Evolutionary conservation across 441 rosid species (phyloP).

Genomic region (Omphalea diandra): DNA sequence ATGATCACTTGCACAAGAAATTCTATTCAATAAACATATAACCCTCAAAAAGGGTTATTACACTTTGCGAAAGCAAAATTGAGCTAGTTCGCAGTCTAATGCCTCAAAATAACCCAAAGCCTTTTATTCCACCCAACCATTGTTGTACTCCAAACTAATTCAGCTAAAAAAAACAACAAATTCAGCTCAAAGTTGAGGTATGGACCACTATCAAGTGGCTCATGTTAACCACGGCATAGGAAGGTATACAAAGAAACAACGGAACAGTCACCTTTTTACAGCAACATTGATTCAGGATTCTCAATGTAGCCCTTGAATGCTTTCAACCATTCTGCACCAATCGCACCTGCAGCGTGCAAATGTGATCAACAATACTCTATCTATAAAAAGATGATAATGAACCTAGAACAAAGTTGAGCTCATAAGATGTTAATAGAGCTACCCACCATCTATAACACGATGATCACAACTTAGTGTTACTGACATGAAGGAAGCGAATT

Average conservation of each 20-base stretch:
- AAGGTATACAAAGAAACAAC: constrained; percentile 9
- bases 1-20: background rate
- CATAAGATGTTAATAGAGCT: background rate
- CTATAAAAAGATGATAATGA: background rate
- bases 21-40: background rate
- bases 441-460: constrained; percentile 83
- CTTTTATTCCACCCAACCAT: constrained; percentile 15
- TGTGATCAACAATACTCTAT: constrained; percentile 11
- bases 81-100: background rate
- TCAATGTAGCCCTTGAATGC: constrained; percentile 90
- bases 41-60: background rate
- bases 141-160: background rate
- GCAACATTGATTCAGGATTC: constrained; percentile 94
- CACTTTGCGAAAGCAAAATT: constrained; percentile 18
- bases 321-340: constrained; percentile 96
- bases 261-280: constrained; percentile 32
- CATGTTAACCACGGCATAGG: background rate
- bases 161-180: constrained; percentile 4
- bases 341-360: constrained; percentile 52
- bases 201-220: background rate
- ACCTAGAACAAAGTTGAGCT: background rate
- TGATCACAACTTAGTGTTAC: constrained; percentile 93
- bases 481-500: constrained; percentile 76
- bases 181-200: background rate
- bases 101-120: constrained; percentile 14